Evolutionary conservation across 73 alveolate genomes (phyloP).

Genomic region (Blepharisma japonicum): DNA sequence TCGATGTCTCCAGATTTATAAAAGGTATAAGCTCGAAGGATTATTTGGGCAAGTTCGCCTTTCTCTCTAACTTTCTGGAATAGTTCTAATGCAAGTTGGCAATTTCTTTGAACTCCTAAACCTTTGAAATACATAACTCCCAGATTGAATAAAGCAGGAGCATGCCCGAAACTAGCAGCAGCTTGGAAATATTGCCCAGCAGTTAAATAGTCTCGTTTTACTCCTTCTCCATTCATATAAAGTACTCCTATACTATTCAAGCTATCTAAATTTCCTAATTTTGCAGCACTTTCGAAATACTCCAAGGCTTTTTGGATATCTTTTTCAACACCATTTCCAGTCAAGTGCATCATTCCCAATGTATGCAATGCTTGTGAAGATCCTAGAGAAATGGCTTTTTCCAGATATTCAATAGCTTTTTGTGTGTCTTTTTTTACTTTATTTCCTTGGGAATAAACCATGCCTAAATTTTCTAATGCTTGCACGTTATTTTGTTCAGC

Average conservation of each 20-base stretch:
- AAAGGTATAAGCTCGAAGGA: not conserved
- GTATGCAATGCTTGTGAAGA: not conserved
- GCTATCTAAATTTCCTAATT: not conserved
- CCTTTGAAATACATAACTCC: not conserved
- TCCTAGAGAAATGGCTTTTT: not conserved
- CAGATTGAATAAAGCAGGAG: not conserved
- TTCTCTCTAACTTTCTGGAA: not conserved
- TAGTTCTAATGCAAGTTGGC: not conserved
- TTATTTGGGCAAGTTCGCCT: not conserved
- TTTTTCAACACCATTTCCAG: conserved; percentile 4
- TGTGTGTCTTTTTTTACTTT: not conserved
- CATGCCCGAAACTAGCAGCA: not conserved
- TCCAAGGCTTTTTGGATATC: not conserved
- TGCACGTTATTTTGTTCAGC: not conserved
- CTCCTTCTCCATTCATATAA: not conserved
- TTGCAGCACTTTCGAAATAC: not conserved
- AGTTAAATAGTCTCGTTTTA: not conserved
- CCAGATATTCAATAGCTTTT: not conserved
- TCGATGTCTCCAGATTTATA: not conserved
- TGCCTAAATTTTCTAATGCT: not conserved
- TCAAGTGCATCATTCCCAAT: not conserved
- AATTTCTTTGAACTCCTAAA: not conserved
- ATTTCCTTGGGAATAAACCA: not conserved
- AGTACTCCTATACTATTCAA: not conserved
- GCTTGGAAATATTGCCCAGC: conserved; percentile 5